Evolutionary conservation across 2,329 filamentous ascomycete species (phyloP).

Genomic region (Microdochium bolleyi): DNA sequence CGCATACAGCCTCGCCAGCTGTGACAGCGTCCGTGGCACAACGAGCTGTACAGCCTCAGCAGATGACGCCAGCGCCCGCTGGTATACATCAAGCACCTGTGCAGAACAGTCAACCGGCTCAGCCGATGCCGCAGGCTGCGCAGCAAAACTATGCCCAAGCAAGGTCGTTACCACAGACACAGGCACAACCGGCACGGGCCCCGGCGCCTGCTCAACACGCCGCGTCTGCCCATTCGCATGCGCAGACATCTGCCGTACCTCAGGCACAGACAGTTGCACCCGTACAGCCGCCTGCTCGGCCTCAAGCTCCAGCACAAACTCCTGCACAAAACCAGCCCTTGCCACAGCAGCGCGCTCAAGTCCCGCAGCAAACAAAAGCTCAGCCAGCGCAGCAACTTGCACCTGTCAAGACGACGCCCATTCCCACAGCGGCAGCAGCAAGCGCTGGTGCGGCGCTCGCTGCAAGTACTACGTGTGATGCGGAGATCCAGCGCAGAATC

Average conservation of each 20-base stretch:
- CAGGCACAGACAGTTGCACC: background rate
- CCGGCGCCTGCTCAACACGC: background rate
- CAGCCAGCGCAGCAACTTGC: background rate
- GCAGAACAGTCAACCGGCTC: background rate
- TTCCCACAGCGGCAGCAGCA: slow-evolving; percentile 13
- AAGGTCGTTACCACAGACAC: background rate
- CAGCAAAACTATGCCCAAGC: background rate
- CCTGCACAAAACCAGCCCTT: background rate
- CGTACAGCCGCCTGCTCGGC: background rate
- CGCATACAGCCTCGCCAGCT: background rate
- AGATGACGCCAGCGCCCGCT: background rate
- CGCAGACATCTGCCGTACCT: background rate
- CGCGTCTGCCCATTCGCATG: background rate
- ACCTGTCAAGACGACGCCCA: slow-evolving; percentile 1
- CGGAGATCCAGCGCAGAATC: slow-evolving; percentile 19
- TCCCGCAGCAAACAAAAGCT: background rate
- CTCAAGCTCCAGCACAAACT: background rate
- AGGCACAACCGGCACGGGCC: background rate
- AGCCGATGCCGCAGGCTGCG: background rate
- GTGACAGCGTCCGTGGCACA: background rate
- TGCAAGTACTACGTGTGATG: slow-evolving; percentile 9
- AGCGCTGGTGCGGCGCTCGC: slow-evolving; percentile 12
- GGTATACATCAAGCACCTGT: background rate
- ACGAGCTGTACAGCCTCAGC: background rate
- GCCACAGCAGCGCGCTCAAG: background rate